phyloP scores from a whole-genome alignment of 176 grass and related monocot species.

The Pontederia crassipes region DNA sequence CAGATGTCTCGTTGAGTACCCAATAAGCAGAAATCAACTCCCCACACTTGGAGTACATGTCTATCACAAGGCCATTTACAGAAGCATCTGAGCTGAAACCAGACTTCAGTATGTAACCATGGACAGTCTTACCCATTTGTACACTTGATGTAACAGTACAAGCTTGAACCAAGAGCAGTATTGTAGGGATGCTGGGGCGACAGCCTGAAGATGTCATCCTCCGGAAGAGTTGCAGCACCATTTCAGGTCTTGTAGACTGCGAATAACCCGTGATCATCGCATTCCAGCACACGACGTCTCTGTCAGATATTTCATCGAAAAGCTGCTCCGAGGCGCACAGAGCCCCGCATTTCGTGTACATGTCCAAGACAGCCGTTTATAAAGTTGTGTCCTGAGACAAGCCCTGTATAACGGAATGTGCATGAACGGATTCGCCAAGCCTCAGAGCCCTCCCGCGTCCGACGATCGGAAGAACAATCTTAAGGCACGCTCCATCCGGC shows the following conservation, averaged over 20 bases:
- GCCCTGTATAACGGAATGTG: neutral
- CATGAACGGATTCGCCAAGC: constrained; percentile 10
- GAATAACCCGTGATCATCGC: constrained; percentile 10
- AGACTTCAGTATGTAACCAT: neutral
- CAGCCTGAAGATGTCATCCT: neutral
- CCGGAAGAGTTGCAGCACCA: constrained; percentile 1
- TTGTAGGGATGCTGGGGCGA: constrained; percentile 11
- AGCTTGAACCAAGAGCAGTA: constrained; percentile 2
- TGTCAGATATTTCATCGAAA: constrained; percentile 2
- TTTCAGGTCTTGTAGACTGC: neutral
- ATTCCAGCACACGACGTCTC: constrained; percentile 7
- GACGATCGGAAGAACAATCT: constrained; percentile 9
- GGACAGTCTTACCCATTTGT: neutral
- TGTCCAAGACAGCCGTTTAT: neutral
- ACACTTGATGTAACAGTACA: neutral
- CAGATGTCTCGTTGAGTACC: neutral
- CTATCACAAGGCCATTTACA: constrained; percentile 1
- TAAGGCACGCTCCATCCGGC: neutral
- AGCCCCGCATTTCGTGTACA: constrained; percentile 1
- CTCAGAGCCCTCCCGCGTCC: neutral
- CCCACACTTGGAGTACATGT: constrained; percentile 18
- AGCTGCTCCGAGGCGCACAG: neutral
- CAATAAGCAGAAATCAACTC: constrained; percentile 4
- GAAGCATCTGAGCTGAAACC: constrained; percentile 8
- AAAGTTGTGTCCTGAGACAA: neutral